Base-by-base conservation (phyloP, 2,329 filamentous ascomycete genomes). In the Cladosporium cucumerinum region DNA sequence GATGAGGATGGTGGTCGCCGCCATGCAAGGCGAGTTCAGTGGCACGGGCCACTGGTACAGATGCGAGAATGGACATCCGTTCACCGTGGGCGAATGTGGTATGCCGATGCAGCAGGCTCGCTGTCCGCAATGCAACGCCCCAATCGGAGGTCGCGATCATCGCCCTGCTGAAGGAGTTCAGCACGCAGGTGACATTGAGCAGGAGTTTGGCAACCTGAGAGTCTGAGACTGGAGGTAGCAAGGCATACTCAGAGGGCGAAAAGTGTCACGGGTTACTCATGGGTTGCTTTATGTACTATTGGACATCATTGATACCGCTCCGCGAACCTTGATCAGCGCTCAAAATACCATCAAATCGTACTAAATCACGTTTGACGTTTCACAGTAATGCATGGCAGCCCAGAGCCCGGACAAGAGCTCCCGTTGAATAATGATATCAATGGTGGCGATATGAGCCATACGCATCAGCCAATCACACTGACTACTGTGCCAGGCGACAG, bases 111-210 rank as follows among this genome's bases (percentile, higher is more conserved):
- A 91, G 72, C 63, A 71, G 21, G 82, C 87, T 1, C 74, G 74
- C 1, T 92, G 89, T 68, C 87, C 88, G 0, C 83, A 90, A 67
- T 92, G 89, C 68, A 82, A 80, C 1, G 80, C 80, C 1, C 66
- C 74, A 0, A 81, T 91, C 32, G 88, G 87, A 2, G 88, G 88
- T 0, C 71, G 69, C 54, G 11, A 81, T 46, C 86, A 89, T 72
- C 61, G 10, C 10, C 66, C 81, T n/a, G 82, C 78, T 0, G 76
- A 72, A 16, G 87, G 87, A 2, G 85, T 88, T 2, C 78, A 72
- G 14, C 77, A 71, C 51, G 86, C 85, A 0, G 66, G 39, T 0
- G 78, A 83, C 16, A 81, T 87, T 68, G 85, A 87, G 66, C 48
- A 65, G 46, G 61, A 69, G 59, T 73, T 77, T 57, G 67, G 69